Conservation (phyloP, 257 asterid genomes). For the Solanum megistacrolobum region DNA sequence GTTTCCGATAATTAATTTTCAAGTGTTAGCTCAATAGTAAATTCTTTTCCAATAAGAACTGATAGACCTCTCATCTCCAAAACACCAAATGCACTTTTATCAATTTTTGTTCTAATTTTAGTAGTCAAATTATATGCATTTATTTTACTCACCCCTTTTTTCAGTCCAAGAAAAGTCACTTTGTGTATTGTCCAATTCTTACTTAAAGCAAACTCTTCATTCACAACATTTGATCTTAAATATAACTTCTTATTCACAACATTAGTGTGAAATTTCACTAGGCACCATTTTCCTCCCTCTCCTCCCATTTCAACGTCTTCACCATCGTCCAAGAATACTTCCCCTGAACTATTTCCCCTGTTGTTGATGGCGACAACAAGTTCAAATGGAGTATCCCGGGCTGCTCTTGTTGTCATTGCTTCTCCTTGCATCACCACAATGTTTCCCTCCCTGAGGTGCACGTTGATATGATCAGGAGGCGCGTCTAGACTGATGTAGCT, state of each 20-base stretch:
- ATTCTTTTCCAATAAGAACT: background rate
- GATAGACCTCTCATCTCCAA: background rate
- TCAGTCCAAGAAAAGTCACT: slow-evolving; percentile 2
- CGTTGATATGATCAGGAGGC: slow-evolving; percentile 41
- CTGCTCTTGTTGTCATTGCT: slow-evolving; percentile 44
- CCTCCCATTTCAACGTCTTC: slow-evolving; percentile 42
- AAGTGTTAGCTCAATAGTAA: background rate
- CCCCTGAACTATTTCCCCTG: slow-evolving; percentile 29
- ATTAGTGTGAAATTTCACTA: background rate
- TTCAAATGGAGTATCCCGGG: slow-evolving; percentile 34
- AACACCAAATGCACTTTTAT: background rate
- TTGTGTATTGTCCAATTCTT: slow-evolving; percentile 2
- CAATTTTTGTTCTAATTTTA: background rate
- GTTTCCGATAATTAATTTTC: background rate
- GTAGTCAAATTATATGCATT: background rate
- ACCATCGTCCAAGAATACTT: slow-evolving; percentile 50
- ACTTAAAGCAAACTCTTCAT: slow-evolving; percentile 1
- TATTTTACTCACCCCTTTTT: background rate
- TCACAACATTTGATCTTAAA: background rate
- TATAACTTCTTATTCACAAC: background rate
- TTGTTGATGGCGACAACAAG: slow-evolving; percentile 27
- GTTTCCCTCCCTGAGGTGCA: slow-evolving; percentile 43
- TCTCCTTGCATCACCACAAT: slow-evolving; percentile 51
- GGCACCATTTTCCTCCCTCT: slow-evolving; percentile 36
- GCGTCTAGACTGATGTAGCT: slow-evolving; percentile 26